phyloP scores from a whole-genome alignment of 495 filamentous ascomycete species.

The Penicillium chermesinum region DNA sequence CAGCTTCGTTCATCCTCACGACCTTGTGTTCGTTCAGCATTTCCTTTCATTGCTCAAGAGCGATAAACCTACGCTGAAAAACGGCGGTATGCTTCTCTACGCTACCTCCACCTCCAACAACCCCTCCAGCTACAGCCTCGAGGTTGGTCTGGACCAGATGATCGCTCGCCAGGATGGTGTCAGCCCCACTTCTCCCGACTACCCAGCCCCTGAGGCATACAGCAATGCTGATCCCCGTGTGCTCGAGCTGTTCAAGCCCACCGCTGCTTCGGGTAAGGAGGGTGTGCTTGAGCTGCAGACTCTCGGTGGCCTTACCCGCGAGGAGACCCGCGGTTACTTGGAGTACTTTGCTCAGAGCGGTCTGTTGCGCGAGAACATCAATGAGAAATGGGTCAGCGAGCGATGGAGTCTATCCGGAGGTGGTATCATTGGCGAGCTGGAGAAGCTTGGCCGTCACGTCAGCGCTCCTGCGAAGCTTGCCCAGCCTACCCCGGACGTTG shows the following conservation, averaged over 20 bases:
- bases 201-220: conserved; percentile 60
- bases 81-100: conserved; percentile 75
- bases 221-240: conserved; percentile 63
- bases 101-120: conserved; percentile 64
- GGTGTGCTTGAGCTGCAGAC: conserved; percentile 50
- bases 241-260: conserved; percentile 41
- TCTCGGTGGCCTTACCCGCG: conserved; percentile 61
- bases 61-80: conserved; percentile 54
- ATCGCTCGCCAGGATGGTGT: conserved; percentile 36
- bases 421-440: conserved; percentile 81
- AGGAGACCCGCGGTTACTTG: conserved; percentile 74
- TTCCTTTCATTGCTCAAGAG: conserved; percentile 63
- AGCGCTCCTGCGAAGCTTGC: conserved; percentile 24
- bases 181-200: conserved; percentile 27
- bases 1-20: conserved; percentile 78
- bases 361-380: conserved; percentile 62
- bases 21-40: conserved; percentile 69
- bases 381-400: conserved; percentile 70
- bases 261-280: conserved; percentile 23
- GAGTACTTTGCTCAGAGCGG: conserved; percentile 93
- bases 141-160: conserved; percentile 56
- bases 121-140: conserved; percentile 55
- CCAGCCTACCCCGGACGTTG: conserved; percentile 9
- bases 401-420: conserved; percentile 78
- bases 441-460: conserved; percentile 55